phyloP scores from a whole-genome alignment of 805 yeast species.

The Candida bentonensis region DNA sequence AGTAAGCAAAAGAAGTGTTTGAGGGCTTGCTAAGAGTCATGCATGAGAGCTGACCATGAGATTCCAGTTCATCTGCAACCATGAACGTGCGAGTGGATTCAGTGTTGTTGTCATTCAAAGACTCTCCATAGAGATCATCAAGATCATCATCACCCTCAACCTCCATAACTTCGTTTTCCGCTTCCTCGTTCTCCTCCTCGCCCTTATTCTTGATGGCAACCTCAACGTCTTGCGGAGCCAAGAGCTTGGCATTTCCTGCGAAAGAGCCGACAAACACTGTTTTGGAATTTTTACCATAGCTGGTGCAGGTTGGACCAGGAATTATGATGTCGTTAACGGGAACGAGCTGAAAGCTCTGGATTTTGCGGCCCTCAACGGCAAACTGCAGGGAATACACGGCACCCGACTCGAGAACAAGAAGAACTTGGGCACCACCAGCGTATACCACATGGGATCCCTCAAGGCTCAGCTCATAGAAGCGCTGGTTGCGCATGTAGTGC shows the following conservation, averaged over 20 bases:
- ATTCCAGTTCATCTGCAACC: constrained; percentile 39
- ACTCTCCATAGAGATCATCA: constrained; percentile 21
- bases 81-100: constrained; percentile 7
- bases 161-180: constrained; percentile 6
- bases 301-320: constrained; percentile 29
- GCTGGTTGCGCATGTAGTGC: constrained; percentile 32
- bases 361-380: constrained; percentile 25
- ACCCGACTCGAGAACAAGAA: constrained; percentile 32
- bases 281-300: constrained; percentile 24
- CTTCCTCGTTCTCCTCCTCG: neutral
- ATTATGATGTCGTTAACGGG: constrained; percentile 10
- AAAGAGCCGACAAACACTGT: constrained; percentile 45
- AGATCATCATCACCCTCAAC: constrained; percentile 23
- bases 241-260: constrained; percentile 43
- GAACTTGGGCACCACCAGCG: constrained; percentile 23
- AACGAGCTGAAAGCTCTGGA: constrained; percentile 16
- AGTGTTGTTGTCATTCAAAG: constrained; percentile 8
- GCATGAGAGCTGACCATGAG: constrained; percentile 61
- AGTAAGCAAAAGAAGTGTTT: constrained; percentile 47
- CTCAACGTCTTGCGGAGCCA: constrained; percentile 24
- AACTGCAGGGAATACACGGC: constrained; percentile 26
- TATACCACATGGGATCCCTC: constrained; percentile 35
- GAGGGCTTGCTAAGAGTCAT: constrained; percentile 48
- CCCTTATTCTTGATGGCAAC: neutral
- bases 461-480: constrained; percentile 36